These are phyloP conservation scores for Penicillium concentricum DNA, from an alignment of 2,329 filamentous ascomycete species.

Conservation along the genomic window DNA sequence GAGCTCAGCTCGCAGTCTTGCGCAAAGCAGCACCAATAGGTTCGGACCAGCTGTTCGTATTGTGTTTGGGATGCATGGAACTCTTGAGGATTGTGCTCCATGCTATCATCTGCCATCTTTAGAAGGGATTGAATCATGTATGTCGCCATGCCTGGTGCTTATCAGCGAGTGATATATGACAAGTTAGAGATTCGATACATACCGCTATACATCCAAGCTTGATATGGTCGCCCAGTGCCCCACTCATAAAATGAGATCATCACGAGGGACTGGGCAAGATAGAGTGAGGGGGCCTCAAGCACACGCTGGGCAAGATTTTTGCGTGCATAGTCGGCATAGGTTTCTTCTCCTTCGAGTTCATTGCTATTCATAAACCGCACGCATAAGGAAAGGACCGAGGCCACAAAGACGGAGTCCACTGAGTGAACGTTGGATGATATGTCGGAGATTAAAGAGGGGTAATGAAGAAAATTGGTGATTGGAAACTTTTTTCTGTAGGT, in stretches of 20 bases:
- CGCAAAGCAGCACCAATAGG: conserved; percentile 40
- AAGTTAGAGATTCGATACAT: neutral
- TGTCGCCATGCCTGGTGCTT: conserved; percentile 34
- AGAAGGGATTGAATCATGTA: conserved; percentile 41
- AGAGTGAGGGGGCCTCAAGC: conserved; percentile 35
- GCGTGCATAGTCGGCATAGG: conserved; percentile 35
- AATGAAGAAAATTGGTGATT: conserved; percentile 39
- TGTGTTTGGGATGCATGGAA: conserved; percentile 34
- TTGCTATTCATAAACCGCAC: conserved; percentile 32
- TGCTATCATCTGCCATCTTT: conserved; percentile 38
- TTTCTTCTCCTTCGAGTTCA: conserved; percentile 27
- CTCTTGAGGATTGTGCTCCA: conserved; percentile 37
- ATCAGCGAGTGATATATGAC: neutral
- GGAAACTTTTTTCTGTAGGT: conserved; percentile 40
- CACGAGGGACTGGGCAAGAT: conserved; percentile 37
- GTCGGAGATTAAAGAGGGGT: conserved; percentile 37
- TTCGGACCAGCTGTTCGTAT: conserved; percentile 40
- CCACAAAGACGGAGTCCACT: conserved; percentile 36
- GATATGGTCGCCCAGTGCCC: conserved; percentile 37
- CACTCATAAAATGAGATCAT: conserved; percentile 40
- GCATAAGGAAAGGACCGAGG: conserved; percentile 35
- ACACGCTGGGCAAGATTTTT: conserved; percentile 31
- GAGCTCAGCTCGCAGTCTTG: conserved; percentile 41
- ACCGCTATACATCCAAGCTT: conserved; percentile 43
- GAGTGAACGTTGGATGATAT: conserved; percentile 29